These are phyloP conservation scores for Aegilops longissima DNA, from an alignment of 176 grass and related monocot genomes.

Conservation along the genomic window DNA sequence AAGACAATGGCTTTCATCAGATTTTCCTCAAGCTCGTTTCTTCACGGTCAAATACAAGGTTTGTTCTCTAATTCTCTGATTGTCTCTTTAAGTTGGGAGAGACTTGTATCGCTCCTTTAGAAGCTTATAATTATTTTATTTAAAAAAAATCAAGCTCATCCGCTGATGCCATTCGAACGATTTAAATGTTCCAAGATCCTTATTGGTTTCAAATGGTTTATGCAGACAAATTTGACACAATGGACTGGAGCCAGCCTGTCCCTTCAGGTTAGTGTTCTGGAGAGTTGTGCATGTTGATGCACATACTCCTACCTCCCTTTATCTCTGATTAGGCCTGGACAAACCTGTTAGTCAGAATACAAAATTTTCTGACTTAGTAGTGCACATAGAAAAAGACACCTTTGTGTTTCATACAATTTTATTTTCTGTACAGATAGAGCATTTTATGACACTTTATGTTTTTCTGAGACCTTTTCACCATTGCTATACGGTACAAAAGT, in stretches of 20 bases:
- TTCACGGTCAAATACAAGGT: slow-evolving; percentile 98
- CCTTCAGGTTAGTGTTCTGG: slow-evolving; percentile 74
- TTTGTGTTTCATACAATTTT: neutral
- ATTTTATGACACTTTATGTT: neutral
- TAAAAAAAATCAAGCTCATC: neutral
- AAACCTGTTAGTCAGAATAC: neutral
- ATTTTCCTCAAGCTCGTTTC: slow-evolving; percentile 85
- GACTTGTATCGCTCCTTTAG: neutral
- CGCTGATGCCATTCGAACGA: slow-evolving; percentile 16
- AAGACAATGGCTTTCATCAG: slow-evolving; percentile 88
- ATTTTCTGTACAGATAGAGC: neutral
- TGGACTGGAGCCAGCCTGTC: slow-evolving; percentile 97
- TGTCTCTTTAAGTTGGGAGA: neutral
- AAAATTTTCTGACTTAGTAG: neutral
- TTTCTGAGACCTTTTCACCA: neutral
- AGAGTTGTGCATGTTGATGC: neutral
- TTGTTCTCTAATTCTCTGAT: slow-evolving; percentile 26
- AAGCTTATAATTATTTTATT: neutral
- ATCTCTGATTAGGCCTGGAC: neutral
- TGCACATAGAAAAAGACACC: neutral
- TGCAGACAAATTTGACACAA: slow-evolving; percentile 98
- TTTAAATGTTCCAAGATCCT: slow-evolving; percentile 26
- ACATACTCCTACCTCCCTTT: neutral
- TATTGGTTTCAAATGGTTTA: slow-evolving; percentile 45
- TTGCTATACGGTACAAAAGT: neutral